Base-by-base conservation (phyloP, 2,329 filamentous ascomycete genomes). In the Metarhizium guizhouense region DNA sequence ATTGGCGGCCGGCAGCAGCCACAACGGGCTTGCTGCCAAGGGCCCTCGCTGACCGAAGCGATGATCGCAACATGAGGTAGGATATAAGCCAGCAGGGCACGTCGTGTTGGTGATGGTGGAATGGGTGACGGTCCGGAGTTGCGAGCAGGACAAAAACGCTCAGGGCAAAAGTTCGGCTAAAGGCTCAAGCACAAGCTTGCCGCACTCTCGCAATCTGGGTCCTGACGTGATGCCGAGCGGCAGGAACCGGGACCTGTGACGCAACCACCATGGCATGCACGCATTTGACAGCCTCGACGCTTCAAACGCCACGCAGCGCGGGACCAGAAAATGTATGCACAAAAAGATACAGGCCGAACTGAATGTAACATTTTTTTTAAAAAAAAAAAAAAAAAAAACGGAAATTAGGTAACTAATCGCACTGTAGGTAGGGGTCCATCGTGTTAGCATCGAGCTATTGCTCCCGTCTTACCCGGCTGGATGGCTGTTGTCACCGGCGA, bases 21-120 rank as follows among this genome's bases (percentile, higher is more conserved):
- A 74, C 74, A 69, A 74, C 65, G 67, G 80, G 75, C 74, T 75
- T 78, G 70, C 74, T 73, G 73, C 78, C 75, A 70, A 84, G 72
- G 66, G 77, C 75, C 77, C 77, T 82, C 68, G 79, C 79, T 71
- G 83, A 83, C 76, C 78, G 81, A 76, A 86, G 74, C 72, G 83
- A 85, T 72, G 81, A 82, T 76, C 83, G 83, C 80, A 86, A 79
- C 83, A 86, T 86, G 76, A 77, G 76, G 74, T 74, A 76, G 75
- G 77, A 71, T 68, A 70, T 72, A 72, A 71, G 71, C 73, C 69
- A 68, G 67, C 68, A 64, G 58, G 67, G 65, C 64, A 61, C 61
- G 63, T 66, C 61, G 62, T 58, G 60, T 64, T 69, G 65, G 64
- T 66, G 62, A 64, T 61, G 65, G 65, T 57, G 49, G 34, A 51